Conservation (phyloP, 2,329 filamentous ascomycete species). For the Scedosporium boydii region DNA sequence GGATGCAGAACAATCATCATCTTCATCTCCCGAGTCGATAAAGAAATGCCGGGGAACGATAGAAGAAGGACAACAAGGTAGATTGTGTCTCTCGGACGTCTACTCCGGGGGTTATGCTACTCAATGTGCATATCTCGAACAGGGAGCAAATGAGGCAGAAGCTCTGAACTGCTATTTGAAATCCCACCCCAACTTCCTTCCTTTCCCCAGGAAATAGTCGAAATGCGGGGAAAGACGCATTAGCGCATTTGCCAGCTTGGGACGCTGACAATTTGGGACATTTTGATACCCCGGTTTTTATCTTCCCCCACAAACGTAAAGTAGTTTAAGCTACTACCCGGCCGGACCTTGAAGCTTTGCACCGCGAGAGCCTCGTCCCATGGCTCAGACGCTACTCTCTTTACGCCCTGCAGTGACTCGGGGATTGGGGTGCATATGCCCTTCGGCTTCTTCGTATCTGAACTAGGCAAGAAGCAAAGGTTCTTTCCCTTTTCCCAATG, state of each 20-base stretch:
- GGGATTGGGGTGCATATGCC: not conserved
- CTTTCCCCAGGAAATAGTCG: not conserved
- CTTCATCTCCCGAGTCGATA: not conserved
- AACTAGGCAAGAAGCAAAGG: not conserved
- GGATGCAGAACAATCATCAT: not conserved
- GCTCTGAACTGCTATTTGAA: not conserved
- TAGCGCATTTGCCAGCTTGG: not conserved
- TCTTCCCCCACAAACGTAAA: not conserved
- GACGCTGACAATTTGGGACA: not conserved
- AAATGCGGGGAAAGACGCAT: constrained; percentile 1
- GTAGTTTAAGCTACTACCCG: not conserved
- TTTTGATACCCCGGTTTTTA: not conserved
- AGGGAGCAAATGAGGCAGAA: not conserved
- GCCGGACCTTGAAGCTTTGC: too few species aligned
- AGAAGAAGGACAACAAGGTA: not conserved
- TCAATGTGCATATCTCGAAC: not conserved
- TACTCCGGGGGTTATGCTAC: not conserved
- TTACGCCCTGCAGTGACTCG: not conserved
- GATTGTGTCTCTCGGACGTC: not conserved
- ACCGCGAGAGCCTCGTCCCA: too few species aligned
- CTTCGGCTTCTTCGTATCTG: not conserved
- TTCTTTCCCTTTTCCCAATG: not conserved
- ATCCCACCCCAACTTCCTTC: not conserved
- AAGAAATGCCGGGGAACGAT: not conserved
- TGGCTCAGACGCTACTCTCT: not conserved